Evolutionary conservation across 192 early-diverging fungal genomes (phyloP), one percentile per base, ranked within the genome.

Genomic region (Blastocladiella britannica): DNA sequence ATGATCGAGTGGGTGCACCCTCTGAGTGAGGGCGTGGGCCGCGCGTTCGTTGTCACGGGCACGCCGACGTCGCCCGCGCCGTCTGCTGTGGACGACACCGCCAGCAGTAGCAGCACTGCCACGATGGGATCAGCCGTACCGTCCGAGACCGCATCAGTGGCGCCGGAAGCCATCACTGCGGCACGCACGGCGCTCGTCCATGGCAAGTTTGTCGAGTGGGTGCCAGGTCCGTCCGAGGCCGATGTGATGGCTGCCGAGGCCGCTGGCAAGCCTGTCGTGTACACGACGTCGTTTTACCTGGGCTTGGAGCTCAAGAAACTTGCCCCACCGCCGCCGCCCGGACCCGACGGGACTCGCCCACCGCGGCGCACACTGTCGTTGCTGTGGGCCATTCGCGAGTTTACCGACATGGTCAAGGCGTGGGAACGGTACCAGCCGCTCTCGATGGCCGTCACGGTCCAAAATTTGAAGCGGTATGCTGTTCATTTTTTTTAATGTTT

Each of bases 231-330:
- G n/a, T 24, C 55, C 22, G 37, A 56, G 4, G 62, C 43, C 5
- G 47, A 26, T 52, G 31, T 43, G 23, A 26, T 20, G 27, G 30
- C 56, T 25, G 28, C 24, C 25, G 26, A 28, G 37, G 30, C 52
- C 25, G 55, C 29, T 22, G 37, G 47, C 28, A 51, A 66, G 22
- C 58, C 59, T 22, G 67, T 67, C 9, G 68, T 88, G 18, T 82
- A 79, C 58, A 85, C 84, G 3, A 84, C 89, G 4, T 79, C 79
- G 15, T 94, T 93, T 62, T 95, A 95, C 62, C 78, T 98, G 65
- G 94, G 92, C 2, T 62, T 98, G 18, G 63, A 69, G 28, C 73
- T 91, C 26, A 72, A 74, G 29, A n/a, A n/a, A n/a, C n/a, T n/a
- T n/a, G n/a, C n/a, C n/a, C n/a, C n/a, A n/a, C 67, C 76, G 24